Evolutionary conservation across 2,329 filamentous ascomycete species (phyloP), one percentile per base, ranked within the genome.

Genomic region (Paraconiothyrium sp.): DNA sequence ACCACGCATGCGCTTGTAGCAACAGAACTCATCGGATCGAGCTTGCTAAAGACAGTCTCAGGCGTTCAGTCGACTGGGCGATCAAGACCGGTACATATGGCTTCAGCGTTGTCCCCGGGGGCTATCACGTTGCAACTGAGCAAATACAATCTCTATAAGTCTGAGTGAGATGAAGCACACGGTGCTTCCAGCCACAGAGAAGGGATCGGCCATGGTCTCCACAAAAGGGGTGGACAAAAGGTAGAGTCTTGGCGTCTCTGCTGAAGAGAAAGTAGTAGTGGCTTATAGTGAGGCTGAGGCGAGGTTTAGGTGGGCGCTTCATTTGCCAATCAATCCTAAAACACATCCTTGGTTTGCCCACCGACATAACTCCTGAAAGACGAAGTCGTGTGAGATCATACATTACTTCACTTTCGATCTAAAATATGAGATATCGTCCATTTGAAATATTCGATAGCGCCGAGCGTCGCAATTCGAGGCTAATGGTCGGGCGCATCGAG

Each of bases 71-170:
- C 22, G 4, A 9, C n/a, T 20, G 24, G 24, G 11, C 20, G 20
- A 20, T 44, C 43, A 10, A 24, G 20, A 2, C 20, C 10, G 43
- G 6, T 20, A 20, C 43, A 20, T 46, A 46, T 46, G 8, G 3
- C 43, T 24, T 46, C 43, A 46, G 20, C 43, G 20, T 46, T 46
- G 7, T 46, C 43, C 20, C 3, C 41, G 5, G 41, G n/a, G 20
- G n/a, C 20, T 44, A 6, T 44, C 2, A 44, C n/a, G 10, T 44
- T n/a, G 41, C n/a, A 4, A n/a, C 22, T 44, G n/a, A 44, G 6
- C 3, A 6, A 20, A n/a, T 44, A 7, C 20, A 44, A n/a, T 22
- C 20, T 10, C 22, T 79, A 44, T 6, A n/a, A 44, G n/a, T 1
- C 41, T n/a, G 10, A 44, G 41, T 9, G 41, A 44, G 6, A 44